Conservation (phyloP, 1,284 basidiomycete genomes). For the Stygiomarasmius scandens region DNA sequence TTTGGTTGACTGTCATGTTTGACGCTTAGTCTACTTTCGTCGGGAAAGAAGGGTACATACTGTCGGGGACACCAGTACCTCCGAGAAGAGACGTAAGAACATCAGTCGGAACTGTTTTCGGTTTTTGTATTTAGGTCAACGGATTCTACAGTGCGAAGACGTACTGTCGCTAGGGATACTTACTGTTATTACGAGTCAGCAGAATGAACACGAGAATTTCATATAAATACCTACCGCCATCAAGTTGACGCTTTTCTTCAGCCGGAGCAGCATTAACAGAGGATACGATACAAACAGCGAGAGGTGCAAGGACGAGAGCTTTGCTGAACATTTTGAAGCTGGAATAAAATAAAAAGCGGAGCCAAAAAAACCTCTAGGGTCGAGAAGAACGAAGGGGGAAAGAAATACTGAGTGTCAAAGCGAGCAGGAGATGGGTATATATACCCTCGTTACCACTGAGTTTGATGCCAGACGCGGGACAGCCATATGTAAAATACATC, state of each 20-base stretch:
- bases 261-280: not conserved
- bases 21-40: not conserved
- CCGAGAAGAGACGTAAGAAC: not conserved
- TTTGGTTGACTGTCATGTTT: not conserved
- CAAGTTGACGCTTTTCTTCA: not conserved
- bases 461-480: too few species aligned
- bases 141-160: too few species aligned
- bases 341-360: not conserved
- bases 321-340: not conserved
- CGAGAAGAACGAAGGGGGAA: not conserved
- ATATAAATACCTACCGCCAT: not conserved
- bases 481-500: too few species aligned
- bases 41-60: not conserved
- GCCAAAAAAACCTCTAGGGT: not conserved
- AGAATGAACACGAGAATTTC: not conserved
- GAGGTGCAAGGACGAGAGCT: not conserved
- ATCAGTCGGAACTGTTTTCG: not conserved
- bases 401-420: not conserved
- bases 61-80: not conserved
- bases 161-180: not conserved
- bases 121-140: too few species aligned
- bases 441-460: not conserved
- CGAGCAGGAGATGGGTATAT: not conserved
- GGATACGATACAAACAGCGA: not conserved
- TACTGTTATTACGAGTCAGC: not conserved